Base-by-base conservation (phyloP, 2,329 filamentous ascomycete species). In the Rachicladosporium sp. region DNA sequence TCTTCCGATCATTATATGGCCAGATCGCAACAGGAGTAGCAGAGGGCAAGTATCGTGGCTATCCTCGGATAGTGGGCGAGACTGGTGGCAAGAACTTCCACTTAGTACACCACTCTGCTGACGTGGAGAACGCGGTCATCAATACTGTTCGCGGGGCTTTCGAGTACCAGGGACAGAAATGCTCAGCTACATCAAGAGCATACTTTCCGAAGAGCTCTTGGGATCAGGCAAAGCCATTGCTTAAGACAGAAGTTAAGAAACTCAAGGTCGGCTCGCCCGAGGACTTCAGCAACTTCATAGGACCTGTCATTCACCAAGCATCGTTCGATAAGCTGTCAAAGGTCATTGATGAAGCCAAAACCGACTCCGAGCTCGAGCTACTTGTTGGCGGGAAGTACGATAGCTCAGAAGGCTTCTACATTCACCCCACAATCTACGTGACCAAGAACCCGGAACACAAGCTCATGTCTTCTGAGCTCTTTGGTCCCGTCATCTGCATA, bases 31-130 rank as follows among this genome's bases (percentile, higher is more conserved):
- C 73, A 49, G 84, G 83, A 33, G 78, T 93, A 19, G 81, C 82
- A 3, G 77, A 86, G 54, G 83, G 82, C 46, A 81, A 76, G 43
- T 95, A 93, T 67, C 70, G 71, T 47, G 78, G 80, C 52, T 95
- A 94, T 64, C 86, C 85, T 34, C 78, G 85, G 52, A 81, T 93
- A 47, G 84, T 93, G 3, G 85, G 83, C 46, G 85, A 93, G 69
- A 93, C 85, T 21, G 84, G 85, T 45, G 85, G 85, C 59, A 93
- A 93, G 75, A 93, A 93, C 70, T 93, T 88, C 71, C 85, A 91
- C 62, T 63, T 93, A 36, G 62, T 93, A 29, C 84, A 93, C 67
- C 67, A 70, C 34, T 78, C 76, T 2, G 85, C 85, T 33, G 82
- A 91, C 50, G 63, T 89, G 35, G 67, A 75, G 44, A 89, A 88